phyloP scores from a whole-genome alignment of 108 stramenopile species.

The Nitzschia putrida region DNA sequence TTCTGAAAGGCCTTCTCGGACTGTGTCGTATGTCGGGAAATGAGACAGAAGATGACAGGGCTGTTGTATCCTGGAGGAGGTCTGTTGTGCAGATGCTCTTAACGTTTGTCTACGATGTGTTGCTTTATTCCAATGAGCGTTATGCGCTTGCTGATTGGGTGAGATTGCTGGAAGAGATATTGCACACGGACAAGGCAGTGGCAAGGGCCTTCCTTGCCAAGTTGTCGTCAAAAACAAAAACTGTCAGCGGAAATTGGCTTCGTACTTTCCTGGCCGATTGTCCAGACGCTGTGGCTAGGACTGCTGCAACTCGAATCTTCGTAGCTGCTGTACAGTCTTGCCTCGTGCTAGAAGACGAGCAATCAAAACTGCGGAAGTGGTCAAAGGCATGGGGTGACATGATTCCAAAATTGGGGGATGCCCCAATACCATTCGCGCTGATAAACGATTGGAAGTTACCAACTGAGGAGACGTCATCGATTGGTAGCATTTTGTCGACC shows the following conservation, averaged over 20 bases:
- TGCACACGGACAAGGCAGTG: constrained; percentile 41
- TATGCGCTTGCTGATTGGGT: constrained; percentile 58
- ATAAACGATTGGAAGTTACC: constrained; percentile 14
- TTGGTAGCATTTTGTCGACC: constrained; percentile 72
- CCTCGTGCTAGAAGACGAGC: constrained; percentile 49
- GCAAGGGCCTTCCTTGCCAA: constrained; percentile 56
- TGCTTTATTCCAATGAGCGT: constrained; percentile 71
- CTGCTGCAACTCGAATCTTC: constrained; percentile 69
- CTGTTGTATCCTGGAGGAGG: constrained; percentile 45
- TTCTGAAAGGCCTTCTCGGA: constrained; percentile 76
- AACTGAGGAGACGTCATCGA: constrained; percentile 37
- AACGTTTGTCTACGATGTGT: constrained; percentile 73
- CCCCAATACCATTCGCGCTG: constrained; percentile 27
- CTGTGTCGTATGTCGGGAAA: constrained; percentile 38
- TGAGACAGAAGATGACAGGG: neutral
- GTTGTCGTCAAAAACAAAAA: constrained; percentile 61
- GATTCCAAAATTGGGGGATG: constrained; percentile 22
- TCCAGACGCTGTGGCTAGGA: constrained; percentile 61
- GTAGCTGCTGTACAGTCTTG: constrained; percentile 52
- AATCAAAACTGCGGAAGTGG: constrained; percentile 58
- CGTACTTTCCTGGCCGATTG: constrained; percentile 78
- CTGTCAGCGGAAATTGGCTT: constrained; percentile 75
- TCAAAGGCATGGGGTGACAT: constrained; percentile 55
- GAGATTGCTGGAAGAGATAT: constrained; percentile 48
- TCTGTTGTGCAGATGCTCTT: constrained; percentile 58